Evolutionary conservation across 345 rosid species (phyloP), one percentile per base, ranked within the genome.

Genomic region (Jatropha curcas): DNA sequence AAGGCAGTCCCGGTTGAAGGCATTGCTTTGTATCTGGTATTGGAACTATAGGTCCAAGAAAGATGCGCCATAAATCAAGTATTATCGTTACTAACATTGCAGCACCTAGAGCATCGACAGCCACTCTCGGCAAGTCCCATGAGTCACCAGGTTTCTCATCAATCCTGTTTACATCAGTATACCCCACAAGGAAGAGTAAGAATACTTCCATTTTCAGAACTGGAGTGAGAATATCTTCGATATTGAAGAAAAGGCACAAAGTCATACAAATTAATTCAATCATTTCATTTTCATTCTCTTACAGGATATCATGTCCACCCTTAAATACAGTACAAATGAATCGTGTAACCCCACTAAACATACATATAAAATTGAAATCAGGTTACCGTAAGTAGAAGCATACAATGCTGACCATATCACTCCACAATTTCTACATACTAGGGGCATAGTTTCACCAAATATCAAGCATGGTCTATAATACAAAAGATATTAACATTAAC

Each of bases 31-130:
- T 68, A 24, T 82, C 86, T 1, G 90, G 81, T 46, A 86, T 30
- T 5, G 87, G 86, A 68, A 93, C 87, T 39, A 95, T 88, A 53
- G 99, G 98, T 82, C 99, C 99, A 2, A 95, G 86, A 82, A 86
- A 88, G 74, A 95, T 80, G 66, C 97, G 93, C 99, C 99, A 93
- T 69, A 92, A 75, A 77, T 95, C 96, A 25, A 95, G 98, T 79
- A 92, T 89, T 74, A 95, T 95, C 0, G 98, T 95, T 67, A 95
- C 98, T 72, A 95, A 76, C 98, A 95, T 95, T 51, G 98, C 97
- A 56, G 99, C 98, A 14, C 96, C 99, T 28, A 92, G 80, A 43
- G 99, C 90, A 86, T 95, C 99, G 45, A 93, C 80, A 60, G 93
- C 94, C 63, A 95, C 94, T 71, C 96, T 88, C 1, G 91, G 81